These are phyloP conservation scores for Penicillium sp. DNA, from an alignment of 2,329 filamentous ascomycete species.

Conservation along the genomic window DNA sequence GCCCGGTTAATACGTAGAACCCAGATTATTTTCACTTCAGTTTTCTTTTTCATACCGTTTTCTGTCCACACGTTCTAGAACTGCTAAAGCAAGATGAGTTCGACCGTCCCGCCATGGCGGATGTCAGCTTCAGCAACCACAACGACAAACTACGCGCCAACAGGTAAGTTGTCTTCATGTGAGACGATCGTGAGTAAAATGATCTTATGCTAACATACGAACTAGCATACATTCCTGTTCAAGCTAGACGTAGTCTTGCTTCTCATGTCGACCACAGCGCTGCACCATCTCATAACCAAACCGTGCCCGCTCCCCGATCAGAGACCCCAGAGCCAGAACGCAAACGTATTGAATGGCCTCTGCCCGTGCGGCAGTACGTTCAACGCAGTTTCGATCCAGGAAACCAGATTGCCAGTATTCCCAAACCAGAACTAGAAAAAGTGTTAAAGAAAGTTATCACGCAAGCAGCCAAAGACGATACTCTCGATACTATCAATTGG, in stretches of 20 bases:
- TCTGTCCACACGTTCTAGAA: conserved; percentile 9
- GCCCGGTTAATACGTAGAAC: conserved; percentile 8
- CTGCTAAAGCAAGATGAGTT: conserved; percentile 30
- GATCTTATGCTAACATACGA: not conserved
- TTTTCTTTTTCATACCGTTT: conserved; percentile 13
- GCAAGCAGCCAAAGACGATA: conserved; percentile 68
- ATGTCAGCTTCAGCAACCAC: conserved; percentile 27
- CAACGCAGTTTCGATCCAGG: conserved; percentile 78
- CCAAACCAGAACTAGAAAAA: conserved; percentile 68
- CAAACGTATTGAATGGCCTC: conserved; percentile 70
- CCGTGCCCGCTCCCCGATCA: conserved; percentile 22
- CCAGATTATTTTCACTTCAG: conserved; percentile 5
- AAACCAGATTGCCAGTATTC: conserved; percentile 62
- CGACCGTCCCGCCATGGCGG: conserved; percentile 38
- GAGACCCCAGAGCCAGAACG: conserved; percentile 34
- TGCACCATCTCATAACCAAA: conserved; percentile 20
- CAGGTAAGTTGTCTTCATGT: conserved; percentile 27
- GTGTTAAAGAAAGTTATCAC: conserved; percentile 86
- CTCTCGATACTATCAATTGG: conserved; percentile 77
- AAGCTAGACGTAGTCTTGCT: conserved; percentile 59
- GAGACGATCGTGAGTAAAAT: conserved; percentile 15
- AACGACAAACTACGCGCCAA: conserved; percentile 26
- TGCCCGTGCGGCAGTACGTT: conserved; percentile 81
- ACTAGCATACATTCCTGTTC: conserved; percentile 60
- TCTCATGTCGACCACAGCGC: conserved; percentile 30